These are phyloP conservation scores for Musa beccarii DNA, from an alignment of 176 grass and related monocot genomes.

Conservation along the genomic window DNA sequence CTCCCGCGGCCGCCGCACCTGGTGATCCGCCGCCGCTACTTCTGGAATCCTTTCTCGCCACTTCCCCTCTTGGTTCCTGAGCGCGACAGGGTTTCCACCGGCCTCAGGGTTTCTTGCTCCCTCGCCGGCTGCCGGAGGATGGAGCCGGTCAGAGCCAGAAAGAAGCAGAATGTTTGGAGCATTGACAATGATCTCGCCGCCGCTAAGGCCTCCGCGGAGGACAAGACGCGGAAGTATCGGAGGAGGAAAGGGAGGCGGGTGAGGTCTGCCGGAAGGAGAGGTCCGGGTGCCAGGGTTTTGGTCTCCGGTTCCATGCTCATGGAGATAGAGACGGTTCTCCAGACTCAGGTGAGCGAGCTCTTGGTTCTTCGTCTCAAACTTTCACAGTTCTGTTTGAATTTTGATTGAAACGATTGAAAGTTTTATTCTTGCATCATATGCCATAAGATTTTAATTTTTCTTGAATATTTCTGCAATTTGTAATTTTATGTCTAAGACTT, in stretches of 20 bases:
- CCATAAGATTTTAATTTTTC: no score
- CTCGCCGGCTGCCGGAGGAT: slow-evolving; percentile 4
- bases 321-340: slow-evolving; percentile 88
- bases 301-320: slow-evolving; percentile 80
- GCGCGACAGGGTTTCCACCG: slow-evolving; percentile 3
- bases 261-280: slow-evolving; percentile 26
- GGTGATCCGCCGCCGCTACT: not conserved
- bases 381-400: no score
- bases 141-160: slow-evolving; percentile 33
- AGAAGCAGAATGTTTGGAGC: slow-evolving; percentile 91
- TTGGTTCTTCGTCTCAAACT: not conserved
- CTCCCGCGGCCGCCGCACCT: not conserved
- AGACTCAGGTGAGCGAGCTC: slow-evolving; percentile 52
- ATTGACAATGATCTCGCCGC: slow-evolving; percentile 61
- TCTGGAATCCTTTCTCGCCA: not conserved
- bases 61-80: not conserved
- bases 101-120: slow-evolving; percentile 21
- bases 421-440: no score
- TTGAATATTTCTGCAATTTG: no score
- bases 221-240: slow-evolving; percentile 23
- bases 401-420: no score
- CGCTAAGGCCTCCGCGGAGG: slow-evolving; percentile 8
- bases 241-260: slow-evolving; percentile 17
- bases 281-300: slow-evolving; percentile 40
- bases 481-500: not conserved